phyloP scores from a whole-genome alignment of 345 rosid species.

The Rhizophora apiculata region DNA sequence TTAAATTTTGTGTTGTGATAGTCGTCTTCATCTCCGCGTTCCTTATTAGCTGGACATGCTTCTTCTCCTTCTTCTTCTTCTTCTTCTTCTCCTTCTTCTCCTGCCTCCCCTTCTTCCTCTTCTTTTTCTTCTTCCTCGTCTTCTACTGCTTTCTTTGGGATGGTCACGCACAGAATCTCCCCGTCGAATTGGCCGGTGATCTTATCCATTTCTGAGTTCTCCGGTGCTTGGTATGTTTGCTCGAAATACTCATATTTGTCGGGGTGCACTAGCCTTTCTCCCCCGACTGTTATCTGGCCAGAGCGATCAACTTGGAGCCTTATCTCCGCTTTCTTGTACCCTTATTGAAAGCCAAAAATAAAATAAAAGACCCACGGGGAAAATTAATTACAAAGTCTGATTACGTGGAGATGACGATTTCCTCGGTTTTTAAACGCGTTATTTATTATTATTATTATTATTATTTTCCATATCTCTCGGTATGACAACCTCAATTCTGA shows the following conservation, averaged over 20 bases:
- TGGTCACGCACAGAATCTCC: conserved; percentile 35
- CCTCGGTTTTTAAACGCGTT: too few relatives aligned
- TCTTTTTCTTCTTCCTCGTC: background rate
- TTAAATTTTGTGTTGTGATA: background rate
- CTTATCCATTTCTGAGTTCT: conserved; percentile 24
- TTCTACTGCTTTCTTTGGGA: conserved; percentile 30
- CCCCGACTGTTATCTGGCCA: conserved; percentile 30
- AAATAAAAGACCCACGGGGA: too few relatives aligned
- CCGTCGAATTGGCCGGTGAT: conserved; percentile 31
- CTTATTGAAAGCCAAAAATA: conserved; percentile 9
- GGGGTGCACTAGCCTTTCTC: conserved; percentile 36
- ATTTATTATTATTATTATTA: too few relatives aligned
- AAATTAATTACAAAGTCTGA: too few relatives aligned
- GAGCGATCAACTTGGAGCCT: conserved; percentile 31
- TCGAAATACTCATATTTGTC: conserved; percentile 29
- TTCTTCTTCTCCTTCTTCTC: too few relatives aligned
- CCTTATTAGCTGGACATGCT: background rate
- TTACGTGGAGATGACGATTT: too few relatives aligned
- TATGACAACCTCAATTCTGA: too few relatives aligned
- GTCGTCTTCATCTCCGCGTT: background rate
- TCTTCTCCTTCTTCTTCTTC: background rate
- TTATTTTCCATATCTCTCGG: too few relatives aligned
- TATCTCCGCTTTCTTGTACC: conserved; percentile 43
- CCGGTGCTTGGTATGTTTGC: conserved; percentile 31
- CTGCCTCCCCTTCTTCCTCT: background rate